A percentile compares a stretch with the other conserved stretches of the same genome.
Conservation (phyloP, 176 grass and related monocot genomes). For the Guadua angustifolia region DNA sequence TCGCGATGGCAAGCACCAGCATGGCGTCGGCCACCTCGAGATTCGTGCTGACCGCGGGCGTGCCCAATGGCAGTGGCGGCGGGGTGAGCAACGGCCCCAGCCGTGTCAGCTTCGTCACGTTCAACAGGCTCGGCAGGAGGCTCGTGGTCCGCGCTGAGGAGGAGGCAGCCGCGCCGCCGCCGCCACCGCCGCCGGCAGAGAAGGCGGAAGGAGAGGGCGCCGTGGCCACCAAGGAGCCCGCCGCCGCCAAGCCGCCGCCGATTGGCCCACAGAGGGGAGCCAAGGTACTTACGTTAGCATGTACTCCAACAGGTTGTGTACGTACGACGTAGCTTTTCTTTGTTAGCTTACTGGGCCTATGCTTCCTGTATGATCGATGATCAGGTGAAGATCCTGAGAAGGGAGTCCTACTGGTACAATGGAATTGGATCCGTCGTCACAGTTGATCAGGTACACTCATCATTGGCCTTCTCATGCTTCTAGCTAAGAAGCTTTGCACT, state of each 20-base stretch:
- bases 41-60: conserved; percentile 61
- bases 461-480: background rate
- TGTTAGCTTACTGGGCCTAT: background rate
- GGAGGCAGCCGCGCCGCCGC: conserved; percentile 39
- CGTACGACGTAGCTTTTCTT: too few relatives aligned
- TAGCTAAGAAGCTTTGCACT: too few relatives aligned
- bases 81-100: background rate
- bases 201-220: conserved; percentile 34
- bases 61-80: conserved; percentile 6
- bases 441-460: conserved; percentile 73
- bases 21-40: conserved; percentile 80
- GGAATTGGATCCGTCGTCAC: conserved; percentile 77
- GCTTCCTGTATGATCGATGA: background rate
- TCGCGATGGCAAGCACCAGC: conserved; percentile 84
- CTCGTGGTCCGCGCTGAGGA: conserved; percentile 68
- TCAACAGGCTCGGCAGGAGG: conserved; percentile 48
- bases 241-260: conserved; percentile 67
- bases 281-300: conserved; percentile 43
- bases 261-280: conserved; percentile 84
- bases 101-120: conserved; percentile 52
- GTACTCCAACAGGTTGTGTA: too few relatives aligned
- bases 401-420: conserved; percentile 97
- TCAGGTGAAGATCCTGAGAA: conserved; percentile 95
- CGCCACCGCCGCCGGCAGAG: conserved; percentile 13
- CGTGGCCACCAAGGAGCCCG: conserved; percentile 50